Conservation (phyloP, 257 asterid genomes). For the Voacanga thouarsii region DNA sequence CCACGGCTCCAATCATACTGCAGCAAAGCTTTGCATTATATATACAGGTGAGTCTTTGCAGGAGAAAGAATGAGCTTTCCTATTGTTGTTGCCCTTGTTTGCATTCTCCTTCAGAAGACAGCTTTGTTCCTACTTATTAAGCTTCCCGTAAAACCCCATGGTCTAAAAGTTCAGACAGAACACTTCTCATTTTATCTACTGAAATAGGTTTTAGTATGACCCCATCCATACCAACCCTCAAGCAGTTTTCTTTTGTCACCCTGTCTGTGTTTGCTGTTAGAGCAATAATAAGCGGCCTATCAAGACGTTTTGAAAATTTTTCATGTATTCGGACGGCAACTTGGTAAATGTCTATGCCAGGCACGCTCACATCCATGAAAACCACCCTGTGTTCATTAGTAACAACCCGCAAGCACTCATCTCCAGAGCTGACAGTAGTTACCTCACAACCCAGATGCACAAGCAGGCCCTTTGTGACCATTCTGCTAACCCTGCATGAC, state of each 20-base stretch:
- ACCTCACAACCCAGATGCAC: conserved; percentile 90
- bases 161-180: conserved; percentile 69
- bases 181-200: conserved; percentile 81
- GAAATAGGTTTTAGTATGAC: conserved; percentile 79
- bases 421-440: conserved; percentile 58
- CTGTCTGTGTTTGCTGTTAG: conserved; percentile 67
- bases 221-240: conserved; percentile 82
- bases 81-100: background rate
- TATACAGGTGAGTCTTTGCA: conserved; percentile 7
- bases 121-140: conserved; percentile 23
- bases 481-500: conserved; percentile 70
- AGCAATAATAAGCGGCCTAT: conserved; percentile 68
- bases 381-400: conserved; percentile 71
- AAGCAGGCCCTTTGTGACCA: conserved; percentile 82
- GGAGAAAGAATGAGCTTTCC: background rate
- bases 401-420: conserved; percentile 67
- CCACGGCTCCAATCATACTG: background rate
- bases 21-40: background rate
- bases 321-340: conserved; percentile 61
- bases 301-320: conserved; percentile 56
- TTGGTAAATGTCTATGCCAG: conserved; percentile 56
- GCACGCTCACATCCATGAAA: conserved; percentile 61
- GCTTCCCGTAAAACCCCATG: conserved; percentile 57
- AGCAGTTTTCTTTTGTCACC: conserved; percentile 64
- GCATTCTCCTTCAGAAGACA: background rate